Conservation (phyloP, 768 basidiomycete genomes). For the Tubosaeta sp. region DNA sequence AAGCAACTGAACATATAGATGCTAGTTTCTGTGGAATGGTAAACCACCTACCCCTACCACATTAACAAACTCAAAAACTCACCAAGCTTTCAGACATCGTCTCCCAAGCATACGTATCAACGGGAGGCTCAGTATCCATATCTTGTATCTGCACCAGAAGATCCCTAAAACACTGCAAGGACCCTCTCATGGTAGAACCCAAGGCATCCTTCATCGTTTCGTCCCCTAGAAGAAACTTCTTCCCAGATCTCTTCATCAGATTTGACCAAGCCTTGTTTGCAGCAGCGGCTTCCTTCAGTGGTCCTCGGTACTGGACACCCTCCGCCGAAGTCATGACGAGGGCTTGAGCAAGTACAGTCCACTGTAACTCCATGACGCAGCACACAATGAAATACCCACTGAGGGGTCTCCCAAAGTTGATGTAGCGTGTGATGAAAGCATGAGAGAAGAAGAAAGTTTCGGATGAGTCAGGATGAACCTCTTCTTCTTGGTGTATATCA, state of each 20-base stretch:
- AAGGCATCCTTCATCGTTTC: constrained; percentile 37
- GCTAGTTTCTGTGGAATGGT: constrained; percentile 65
- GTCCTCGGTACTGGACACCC: constrained; percentile 12
- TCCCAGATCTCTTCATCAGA: constrained; percentile 52
- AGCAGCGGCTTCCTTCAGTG: constrained; percentile 69
- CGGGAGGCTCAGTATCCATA: constrained; percentile 72
- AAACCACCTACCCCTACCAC: not conserved
- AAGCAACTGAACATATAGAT: constrained; percentile 72
- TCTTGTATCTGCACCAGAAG: constrained; percentile 76
- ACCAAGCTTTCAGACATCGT: constrained; percentile 90
- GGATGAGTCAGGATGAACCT: constrained; percentile 33
- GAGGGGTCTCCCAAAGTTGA: constrained; percentile 69
- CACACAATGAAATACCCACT: constrained; percentile 89
- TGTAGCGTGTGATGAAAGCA: constrained; percentile 72
- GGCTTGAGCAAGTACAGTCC: constrained; percentile 79
- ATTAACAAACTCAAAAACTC: constrained; percentile 18
- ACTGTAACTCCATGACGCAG: constrained; percentile 80
- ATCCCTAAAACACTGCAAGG: constrained; percentile 75
- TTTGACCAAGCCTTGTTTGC: constrained; percentile 79
- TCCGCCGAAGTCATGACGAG: constrained; percentile 39
- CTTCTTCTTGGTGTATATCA: constrained; percentile 55
- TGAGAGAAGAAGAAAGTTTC: constrained; percentile 53
- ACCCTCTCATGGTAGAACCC: constrained; percentile 49
- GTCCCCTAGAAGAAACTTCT: constrained; percentile 35
- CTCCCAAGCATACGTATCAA: constrained; percentile 90